Evolutionary conservation across 2,329 filamentous ascomycete species (phyloP), one percentile per base, ranked within the genome.

Genomic region (Paecilomyces formosus): DNA sequence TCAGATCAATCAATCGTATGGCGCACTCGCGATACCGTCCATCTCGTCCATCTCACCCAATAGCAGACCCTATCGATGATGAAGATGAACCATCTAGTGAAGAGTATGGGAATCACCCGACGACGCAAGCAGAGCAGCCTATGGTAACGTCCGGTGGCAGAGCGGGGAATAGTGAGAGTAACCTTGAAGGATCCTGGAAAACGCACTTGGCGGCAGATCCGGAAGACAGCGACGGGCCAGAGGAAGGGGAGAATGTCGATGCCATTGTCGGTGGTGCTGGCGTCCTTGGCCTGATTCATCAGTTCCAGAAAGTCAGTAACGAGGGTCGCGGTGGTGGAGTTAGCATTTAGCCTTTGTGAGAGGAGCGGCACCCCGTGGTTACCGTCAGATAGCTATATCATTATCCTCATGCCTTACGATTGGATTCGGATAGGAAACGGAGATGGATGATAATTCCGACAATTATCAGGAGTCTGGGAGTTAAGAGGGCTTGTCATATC

Each of bases 261-360:
- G 75, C 72, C 8, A 70, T 78, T 30, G 72, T 72, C 28, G 76
- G 75, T 0, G 79, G 80, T 3, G 80, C 78, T 1, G 86, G 86
- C 1, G 85, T 88, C 4, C 71, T 89, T 59, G 86, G 86, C 8
- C 70, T 89, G 63, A 77, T 89, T 58, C 83, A 86, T 68, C 85
- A 89, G 66, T 88, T 88, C 65, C 84, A 86, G 61, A 85, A 83
- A 71, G 84, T 82, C 39, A 73, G 72, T 54, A 71, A 71, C 52
- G 72, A 75, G 55, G 72, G 71, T n/a, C 67, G 74, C 31, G 66
- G 68, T 53, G 69, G 72, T 11, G 68, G 68, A n/a, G 67, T 73
- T 57, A 72, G 71, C 8, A 70, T 75, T n/a, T 75, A 65, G 60
- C 54, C 26, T 15, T 35, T 52, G 15, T 15, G 13, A 39, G n/a